Base-by-base conservation (phyloP, 805 yeast species). In the Nakazawaea wickerhamii region DNA sequence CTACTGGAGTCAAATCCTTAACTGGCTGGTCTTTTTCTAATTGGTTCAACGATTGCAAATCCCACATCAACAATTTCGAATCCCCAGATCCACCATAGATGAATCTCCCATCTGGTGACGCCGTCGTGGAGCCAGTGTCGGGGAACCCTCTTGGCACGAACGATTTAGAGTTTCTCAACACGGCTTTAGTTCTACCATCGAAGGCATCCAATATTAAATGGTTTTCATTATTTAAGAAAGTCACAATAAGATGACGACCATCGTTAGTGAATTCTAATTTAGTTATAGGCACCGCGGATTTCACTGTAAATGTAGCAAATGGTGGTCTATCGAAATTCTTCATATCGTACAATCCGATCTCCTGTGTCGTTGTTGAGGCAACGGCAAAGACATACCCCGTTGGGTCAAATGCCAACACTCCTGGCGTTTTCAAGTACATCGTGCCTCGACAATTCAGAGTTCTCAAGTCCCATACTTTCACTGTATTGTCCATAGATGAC, bases 381-480 rank as follows among this genome's bases (percentile, higher is more conserved):
- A 84, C 71, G 0, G 87, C 96, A 61, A 88, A 80, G 0, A 90
- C 84, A 7, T 81, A 64, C 1, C 96, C 96, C 30, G 84, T 75
- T 1, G 96, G 93, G 61, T 91, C 98, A 51, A 79, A 76, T 0
- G 93, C 84, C 10, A 82, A 67, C 21, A 78, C 60, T 4, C 72
- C 62, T 8, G 85, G 79, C 11, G 71, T 68, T 13, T 77, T 73
- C 28, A 75, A 68, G 18, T 75, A 77, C 19, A 81, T 55, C 4
- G 72, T 62, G 0, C 95, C 93, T 45, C 76, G 80, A 15, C 84
- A 75, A 44, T 75, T 70, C 1, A 85, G 68, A 0, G 83, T 68
- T 50, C 91, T 67, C 20, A 84, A 58, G 61, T 93, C 98, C 99
- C 99, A 93, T 5, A 85, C 51, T 49, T 93, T 76, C 1, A 89